A percentile compares a stretch with the other conserved stretches of the same genome.
These are phyloP conservation scores for Leccinum boreale DNA, from an alignment of 768 basidiomycete species.

Conservation along the genomic window DNA sequence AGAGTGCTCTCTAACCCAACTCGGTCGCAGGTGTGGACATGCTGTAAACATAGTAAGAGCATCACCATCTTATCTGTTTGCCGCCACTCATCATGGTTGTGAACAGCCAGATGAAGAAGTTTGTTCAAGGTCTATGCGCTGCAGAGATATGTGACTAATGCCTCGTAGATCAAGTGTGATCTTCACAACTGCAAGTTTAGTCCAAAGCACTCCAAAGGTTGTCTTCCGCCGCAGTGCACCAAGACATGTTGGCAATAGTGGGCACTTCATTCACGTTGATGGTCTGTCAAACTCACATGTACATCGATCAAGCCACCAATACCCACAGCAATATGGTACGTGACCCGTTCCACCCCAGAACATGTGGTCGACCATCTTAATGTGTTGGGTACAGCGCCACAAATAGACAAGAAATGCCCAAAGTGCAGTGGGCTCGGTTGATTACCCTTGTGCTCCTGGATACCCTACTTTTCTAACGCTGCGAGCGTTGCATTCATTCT, in stretches of 20 bases:
- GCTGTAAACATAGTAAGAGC: slow-evolving; percentile 44
- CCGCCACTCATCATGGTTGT: slow-evolving; percentile 6
- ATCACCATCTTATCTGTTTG: neutral
- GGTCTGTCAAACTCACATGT: slow-evolving; percentile 9
- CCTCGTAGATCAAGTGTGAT: slow-evolving; percentile 57
- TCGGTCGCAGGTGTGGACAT: slow-evolving; percentile 48
- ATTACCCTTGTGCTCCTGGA: slow-evolving; percentile 7
- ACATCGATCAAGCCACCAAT: slow-evolving; percentile 45
- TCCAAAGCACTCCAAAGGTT: slow-evolving; percentile 48
- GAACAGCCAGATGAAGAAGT: slow-evolving; percentile 61
- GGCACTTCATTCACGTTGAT: slow-evolving; percentile 21
- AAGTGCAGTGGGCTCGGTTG: slow-evolving; percentile 23
- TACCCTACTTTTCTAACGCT: slow-evolving; percentile 1
- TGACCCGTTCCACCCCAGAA: slow-evolving; percentile 8
- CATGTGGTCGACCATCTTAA: neutral
- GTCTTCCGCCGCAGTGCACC: slow-evolving; percentile 49
- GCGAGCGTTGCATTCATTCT: slow-evolving; percentile 10
- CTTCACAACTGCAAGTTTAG: slow-evolving; percentile 62
- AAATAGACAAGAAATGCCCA: slow-evolving; percentile 59
- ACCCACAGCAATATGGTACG: slow-evolving; percentile 63
- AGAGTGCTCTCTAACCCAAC: slow-evolving; percentile 2
- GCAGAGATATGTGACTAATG: slow-evolving; percentile 11
- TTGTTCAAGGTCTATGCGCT: neutral
- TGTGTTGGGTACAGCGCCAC: slow-evolving; percentile 42
- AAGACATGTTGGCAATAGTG: slow-evolving; percentile 72